Evolutionary conservation across 1,284 basidiomycete genomes (phyloP), one percentile per base, ranked within the genome.

Genomic region (Porphyrellus sp.): DNA sequence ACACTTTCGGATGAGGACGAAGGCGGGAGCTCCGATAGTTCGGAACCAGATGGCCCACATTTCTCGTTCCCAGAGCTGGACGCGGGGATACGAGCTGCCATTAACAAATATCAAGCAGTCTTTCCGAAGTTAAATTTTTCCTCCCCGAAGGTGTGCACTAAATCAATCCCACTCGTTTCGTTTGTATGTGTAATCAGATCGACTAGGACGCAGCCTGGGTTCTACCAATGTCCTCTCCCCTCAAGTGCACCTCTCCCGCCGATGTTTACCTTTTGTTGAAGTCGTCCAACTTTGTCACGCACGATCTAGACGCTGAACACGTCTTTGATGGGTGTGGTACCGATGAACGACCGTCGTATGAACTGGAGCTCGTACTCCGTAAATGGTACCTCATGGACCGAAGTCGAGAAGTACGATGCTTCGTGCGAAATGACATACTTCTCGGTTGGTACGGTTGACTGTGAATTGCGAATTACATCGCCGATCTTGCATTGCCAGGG

Each of bases 91-190:
- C 75, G 90, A 43, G 66, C 73, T 8, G 81, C 79, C n/a, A 76
- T 98, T 13, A 62, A 71, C 24, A 72, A 81, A 52, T 95, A 93
- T 58, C 88, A 83, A 2, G 85, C 89, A 4, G 87, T 97, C 8
- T 98, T 99, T 64, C 94, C 96, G 0, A 99, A 99, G 69, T 80
- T 97, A 46, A 97, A 96, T 65, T 96, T 94, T 74, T 92, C 93
- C 4, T 86, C 90, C 16, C 93, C 93, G 25, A 86, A 87, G 74
- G 93, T 91, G 59, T 48, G 76, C 67, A 56, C 20, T 23, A 8
- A 48, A 40, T 24, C 25, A 31, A 44, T 18, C 8, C 8, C 3
- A 3, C n/a, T n/a, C 31, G 21, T 42, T 45, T 48, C 7, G 13
- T 25, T 25, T 13, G 38, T 9, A 24, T 33, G 7, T 18, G 27